Conservation (phyloP, 2,329 filamentous ascomycete species). For the Exutisphaerella laricina region DNA sequence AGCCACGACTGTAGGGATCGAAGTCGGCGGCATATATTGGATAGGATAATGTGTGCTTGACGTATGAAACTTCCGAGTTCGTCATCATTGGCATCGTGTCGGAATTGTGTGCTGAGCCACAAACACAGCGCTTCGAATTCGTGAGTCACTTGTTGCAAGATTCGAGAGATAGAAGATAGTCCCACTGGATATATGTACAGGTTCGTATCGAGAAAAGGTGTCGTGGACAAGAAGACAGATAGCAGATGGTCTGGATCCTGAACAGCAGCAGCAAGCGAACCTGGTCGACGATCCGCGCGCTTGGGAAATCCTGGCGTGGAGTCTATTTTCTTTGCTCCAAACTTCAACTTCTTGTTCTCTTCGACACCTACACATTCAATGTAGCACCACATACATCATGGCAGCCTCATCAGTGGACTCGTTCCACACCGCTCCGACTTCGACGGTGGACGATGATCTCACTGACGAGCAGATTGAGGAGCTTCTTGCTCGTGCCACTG, state of each 20-base stretch:
- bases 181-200: no score
- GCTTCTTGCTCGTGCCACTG: slow-evolving; percentile 59
- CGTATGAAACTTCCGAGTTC: slow-evolving; percentile 36
- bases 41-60: slow-evolving; percentile 67
- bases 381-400: slow-evolving; percentile 3
- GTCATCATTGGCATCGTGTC: slow-evolving; percentile 11
- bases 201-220: no score
- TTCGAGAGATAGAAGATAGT: neutral
- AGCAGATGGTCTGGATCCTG: neutral
- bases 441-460: slow-evolving; percentile 33
- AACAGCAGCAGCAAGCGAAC: neutral
- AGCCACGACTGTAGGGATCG: slow-evolving; percentile 69
- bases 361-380: slow-evolving; percentile 1
- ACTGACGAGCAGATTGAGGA: slow-evolving; percentile 59
- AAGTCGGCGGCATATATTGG: slow-evolving; percentile 86
- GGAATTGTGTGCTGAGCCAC: no score
- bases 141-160: neutral
- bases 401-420: slow-evolving; percentile 10
- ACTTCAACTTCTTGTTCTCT: neutral
- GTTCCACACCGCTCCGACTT: slow-evolving; percentile 9
- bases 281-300: neutral
- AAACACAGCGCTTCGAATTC: no score
- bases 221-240: neutral
- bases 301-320: neutral
- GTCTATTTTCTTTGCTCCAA: neutral